Conservation (phyloP, 1,139 yeast species). For the Scheffersomyces lignicola region DNA sequence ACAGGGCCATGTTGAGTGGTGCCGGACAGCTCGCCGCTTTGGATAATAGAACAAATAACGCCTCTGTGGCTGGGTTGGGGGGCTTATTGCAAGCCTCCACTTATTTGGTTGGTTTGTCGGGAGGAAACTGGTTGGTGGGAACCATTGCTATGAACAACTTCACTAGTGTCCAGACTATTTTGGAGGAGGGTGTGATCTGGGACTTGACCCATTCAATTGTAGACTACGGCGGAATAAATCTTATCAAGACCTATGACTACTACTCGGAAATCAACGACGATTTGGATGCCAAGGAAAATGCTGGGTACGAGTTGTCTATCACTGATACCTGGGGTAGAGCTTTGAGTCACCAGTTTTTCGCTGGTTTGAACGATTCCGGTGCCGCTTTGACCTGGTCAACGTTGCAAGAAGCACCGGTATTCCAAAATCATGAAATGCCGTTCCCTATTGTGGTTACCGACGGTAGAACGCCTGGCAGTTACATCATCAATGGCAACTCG, state of each 20-base stretch:
- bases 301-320: constrained; percentile 74
- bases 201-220: constrained; percentile 63
- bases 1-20: constrained; percentile 47
- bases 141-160: constrained; percentile 79
- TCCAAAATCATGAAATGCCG: constrained; percentile 67
- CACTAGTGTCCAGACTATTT: constrained; percentile 68
- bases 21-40: constrained; percentile 46
- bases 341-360: constrained; percentile 72
- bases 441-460: constrained; percentile 79
- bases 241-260: constrained; percentile 55
- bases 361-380: constrained; percentile 53
- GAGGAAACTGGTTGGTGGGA: constrained; percentile 86
- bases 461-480: constrained; percentile 72
- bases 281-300: constrained; percentile 60
- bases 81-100: constrained; percentile 75
- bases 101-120: constrained; percentile 78
- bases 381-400: constrained; percentile 68
- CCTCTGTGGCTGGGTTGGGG: constrained; percentile 59
- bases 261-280: constrained; percentile 56
- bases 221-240: constrained; percentile 69
- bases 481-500: constrained; percentile 59
- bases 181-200: constrained; percentile 59
- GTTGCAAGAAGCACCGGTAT: constrained; percentile 51
- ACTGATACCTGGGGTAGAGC: constrained; percentile 97
- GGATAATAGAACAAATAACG: constrained; percentile 27